phyloP scores from a whole-genome alignment of 352 stramenopile genomes.

The Blastocystis sp. region DNA sequence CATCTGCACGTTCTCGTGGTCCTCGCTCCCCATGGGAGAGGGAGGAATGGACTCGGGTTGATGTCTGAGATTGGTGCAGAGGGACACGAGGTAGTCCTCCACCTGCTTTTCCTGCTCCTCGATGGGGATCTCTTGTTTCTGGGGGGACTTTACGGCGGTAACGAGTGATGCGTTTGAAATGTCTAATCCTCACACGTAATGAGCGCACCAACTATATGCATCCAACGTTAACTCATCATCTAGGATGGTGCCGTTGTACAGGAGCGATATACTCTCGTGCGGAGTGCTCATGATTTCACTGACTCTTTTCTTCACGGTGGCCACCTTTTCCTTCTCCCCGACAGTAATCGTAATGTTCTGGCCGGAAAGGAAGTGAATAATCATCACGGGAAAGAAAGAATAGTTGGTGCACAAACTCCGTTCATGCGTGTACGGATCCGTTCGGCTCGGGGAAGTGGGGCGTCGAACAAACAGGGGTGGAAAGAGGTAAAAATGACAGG shows the following conservation, averaged over 20 bases:
- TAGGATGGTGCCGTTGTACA: constrained; percentile 35
- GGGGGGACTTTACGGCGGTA: constrained; percentile 3
- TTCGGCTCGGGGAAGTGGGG: neutral
- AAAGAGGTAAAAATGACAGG: neutral
- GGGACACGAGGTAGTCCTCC: constrained; percentile 38
- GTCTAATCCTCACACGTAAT: neutral
- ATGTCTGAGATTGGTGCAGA: neutral
- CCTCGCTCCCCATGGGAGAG: neutral
- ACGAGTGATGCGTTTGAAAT: constrained; percentile 21
- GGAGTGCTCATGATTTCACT: neutral
- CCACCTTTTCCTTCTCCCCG: neutral
- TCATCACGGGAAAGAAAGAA: constrained; percentile 13
- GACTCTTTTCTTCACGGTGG: constrained; percentile 43
- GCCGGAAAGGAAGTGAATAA: constrained; percentile 54
- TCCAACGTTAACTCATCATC: constrained; percentile 35
- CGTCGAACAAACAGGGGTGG: constrained; percentile 4
- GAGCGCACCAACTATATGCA: neutral
- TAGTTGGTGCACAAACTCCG: neutral
- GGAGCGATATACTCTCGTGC: constrained; percentile 21
- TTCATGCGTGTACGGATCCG: neutral
- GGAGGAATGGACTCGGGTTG: neutral
- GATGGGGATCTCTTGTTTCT: neutral
- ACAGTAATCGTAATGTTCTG: neutral
- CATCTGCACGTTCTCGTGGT: neutral
- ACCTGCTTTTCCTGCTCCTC: constrained; percentile 60